Percentiles rank a stretch among this genome's conserved stretches.
phyloP scores from a whole-genome alignment of 345 rosid genomes.

The Gossypium bickii region DNA sequence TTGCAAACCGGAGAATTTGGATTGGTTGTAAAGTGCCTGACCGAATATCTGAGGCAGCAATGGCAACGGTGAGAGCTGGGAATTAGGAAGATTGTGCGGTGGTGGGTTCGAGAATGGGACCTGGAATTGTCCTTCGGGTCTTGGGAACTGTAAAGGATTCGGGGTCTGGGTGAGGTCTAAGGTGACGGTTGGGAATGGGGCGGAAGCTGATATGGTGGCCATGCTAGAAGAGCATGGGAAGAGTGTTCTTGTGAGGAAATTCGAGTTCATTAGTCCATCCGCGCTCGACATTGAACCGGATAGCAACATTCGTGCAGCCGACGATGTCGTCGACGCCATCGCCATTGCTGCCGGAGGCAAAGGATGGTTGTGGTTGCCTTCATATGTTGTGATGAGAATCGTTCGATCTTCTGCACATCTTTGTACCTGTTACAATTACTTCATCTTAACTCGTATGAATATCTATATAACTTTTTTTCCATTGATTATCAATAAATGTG shows the following conservation, averaged over 20 bases:
- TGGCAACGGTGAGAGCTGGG: conserved; percentile 17
- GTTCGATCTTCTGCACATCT: conserved; percentile 87
- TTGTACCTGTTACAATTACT: conserved; percentile 51
- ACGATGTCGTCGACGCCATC: conserved; percentile 90
- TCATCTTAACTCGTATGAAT: no score
- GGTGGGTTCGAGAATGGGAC: conserved; percentile 39
- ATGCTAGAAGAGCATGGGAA: conserved; percentile 88
- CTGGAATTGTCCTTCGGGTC: conserved; percentile 36
- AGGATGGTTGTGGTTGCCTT: conserved; percentile 95
- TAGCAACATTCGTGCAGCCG: conserved; percentile 80
- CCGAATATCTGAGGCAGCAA: conserved; percentile 61
- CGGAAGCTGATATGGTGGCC: conserved; percentile 95
- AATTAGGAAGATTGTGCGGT: conserved; percentile 13
- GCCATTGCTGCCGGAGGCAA: conserved; percentile 88
- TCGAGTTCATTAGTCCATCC: conserved; percentile 68
- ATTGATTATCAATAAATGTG: no score
- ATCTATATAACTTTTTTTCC: no score
- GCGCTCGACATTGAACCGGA: conserved; percentile 86
- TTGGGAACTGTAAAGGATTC: conserved; percentile 36
- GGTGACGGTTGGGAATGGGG: conserved; percentile 95
- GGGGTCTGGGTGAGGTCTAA: conserved; percentile 67
- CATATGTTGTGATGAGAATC: conserved; percentile 71
- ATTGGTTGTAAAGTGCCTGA: conserved; percentile 57
- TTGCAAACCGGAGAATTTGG: conserved; percentile 61
- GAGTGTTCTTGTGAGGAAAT: conserved; percentile 68